Conservation (phyloP, 1,284 basidiomycete species). For the Fomitiporia mediterranea region DNA sequence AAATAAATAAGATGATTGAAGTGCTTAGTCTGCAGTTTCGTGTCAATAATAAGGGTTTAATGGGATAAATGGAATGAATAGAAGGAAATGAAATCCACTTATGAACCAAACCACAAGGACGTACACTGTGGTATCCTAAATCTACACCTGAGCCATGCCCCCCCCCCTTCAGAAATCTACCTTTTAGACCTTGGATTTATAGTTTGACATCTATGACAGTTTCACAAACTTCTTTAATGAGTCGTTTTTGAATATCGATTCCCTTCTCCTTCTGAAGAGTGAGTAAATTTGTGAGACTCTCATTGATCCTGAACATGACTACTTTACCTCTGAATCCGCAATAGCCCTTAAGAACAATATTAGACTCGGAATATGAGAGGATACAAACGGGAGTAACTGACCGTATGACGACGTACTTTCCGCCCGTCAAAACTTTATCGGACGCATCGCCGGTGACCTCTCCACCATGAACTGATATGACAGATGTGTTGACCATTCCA, state of each 20-base stretch:
- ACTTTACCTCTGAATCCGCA: constrained; percentile 50
- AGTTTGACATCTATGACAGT: constrained; percentile 61
- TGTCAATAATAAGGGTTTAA: too few species aligned
- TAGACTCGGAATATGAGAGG: background rate
- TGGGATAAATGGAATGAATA: too few species aligned
- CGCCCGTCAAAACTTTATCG: constrained; percentile 70
- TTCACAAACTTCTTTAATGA: constrained; percentile 82
- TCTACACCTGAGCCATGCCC: too few species aligned
- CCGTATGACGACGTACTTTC: constrained; percentile 81
- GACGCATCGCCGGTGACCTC: constrained; percentile 40
- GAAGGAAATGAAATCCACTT: too few species aligned
- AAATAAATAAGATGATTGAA: too few species aligned
- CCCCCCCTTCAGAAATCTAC: too few species aligned
- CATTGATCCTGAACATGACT: too few species aligned
- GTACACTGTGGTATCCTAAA: too few species aligned
- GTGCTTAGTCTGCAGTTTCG: too few species aligned
- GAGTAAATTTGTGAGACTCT: background rate
- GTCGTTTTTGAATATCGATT: constrained; percentile 68
- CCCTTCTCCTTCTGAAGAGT: constrained; percentile 66
- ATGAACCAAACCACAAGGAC: too few species aligned
- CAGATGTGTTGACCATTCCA: constrained; percentile 69
- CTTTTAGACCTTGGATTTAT: background rate
- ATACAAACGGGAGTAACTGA: too few species aligned
- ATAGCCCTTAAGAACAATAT: constrained; percentile 41
- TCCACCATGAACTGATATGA: constrained; percentile 43